Evolutionary conservation across 2,329 filamentous ascomycete genomes (phyloP).

Genomic region (Aureobasidium sp.): DNA sequence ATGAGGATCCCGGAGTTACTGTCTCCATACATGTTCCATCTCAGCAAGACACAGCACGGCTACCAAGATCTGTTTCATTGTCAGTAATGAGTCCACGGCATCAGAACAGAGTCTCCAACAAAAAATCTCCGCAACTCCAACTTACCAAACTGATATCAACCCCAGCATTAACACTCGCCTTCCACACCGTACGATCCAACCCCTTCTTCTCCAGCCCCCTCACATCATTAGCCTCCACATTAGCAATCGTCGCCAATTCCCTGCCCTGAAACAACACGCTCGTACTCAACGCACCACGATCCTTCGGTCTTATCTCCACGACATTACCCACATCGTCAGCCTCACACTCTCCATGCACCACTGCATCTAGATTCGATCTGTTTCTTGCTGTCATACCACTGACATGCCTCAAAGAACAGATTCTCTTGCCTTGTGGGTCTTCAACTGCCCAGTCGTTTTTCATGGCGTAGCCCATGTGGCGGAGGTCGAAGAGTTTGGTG

Average conservation of each 20-base stretch:
- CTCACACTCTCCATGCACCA: no score
- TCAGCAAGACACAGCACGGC: neutral
- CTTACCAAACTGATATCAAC: no score
- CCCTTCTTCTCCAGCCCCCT: no score
- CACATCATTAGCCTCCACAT: no score
- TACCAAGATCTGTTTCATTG: neutral
- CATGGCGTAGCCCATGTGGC: neutral
- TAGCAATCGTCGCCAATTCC: no score
- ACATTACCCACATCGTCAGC: no score
- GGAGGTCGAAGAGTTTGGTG: neutral
- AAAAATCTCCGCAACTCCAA: neutral
- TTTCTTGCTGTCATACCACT: neutral
- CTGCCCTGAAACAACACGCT: no score
- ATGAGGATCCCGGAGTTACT: neutral
- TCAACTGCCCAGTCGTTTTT: neutral
- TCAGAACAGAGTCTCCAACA: no score
- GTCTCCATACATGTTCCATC: neutral
- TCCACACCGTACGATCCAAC: no score
- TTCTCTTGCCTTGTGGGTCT: neutral
- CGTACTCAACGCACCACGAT: no score
- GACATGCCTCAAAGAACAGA: neutral
- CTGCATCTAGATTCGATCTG: neutral
- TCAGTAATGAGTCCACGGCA: neutral
- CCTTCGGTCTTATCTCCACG: no score
- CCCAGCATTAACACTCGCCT: no score